phyloP scores from a whole-genome alignment of 2,329 filamentous ascomycete species.

The Apiospora aurea region DNA sequence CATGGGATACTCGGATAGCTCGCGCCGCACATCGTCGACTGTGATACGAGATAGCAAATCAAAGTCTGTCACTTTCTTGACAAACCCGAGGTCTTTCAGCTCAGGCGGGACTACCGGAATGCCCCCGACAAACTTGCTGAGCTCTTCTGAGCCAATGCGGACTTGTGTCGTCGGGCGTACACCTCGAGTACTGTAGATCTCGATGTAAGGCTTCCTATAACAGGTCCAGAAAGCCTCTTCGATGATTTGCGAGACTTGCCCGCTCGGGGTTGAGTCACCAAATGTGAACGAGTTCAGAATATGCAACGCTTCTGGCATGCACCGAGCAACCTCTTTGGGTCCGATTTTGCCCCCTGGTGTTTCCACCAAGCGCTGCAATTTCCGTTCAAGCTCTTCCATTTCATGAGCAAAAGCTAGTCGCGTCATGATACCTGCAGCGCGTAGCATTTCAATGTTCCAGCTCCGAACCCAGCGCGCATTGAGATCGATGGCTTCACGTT shows the following conservation, averaged over 20 bases:
- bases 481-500: slow-evolving; percentile 94
- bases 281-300: slow-evolving; percentile 89
- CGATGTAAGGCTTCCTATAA: slow-evolving; percentile 81
- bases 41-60: slow-evolving; percentile 89
- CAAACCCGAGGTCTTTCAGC: slow-evolving; percentile 76
- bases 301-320: slow-evolving; percentile 82
- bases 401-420: slow-evolving; percentile 88
- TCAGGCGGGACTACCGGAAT: slow-evolving; percentile 86
- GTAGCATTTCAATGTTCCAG: slow-evolving; percentile 94
- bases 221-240: slow-evolving; percentile 97
- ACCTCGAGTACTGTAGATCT: slow-evolving; percentile 87
- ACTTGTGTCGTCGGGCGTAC: slow-evolving; percentile 85
- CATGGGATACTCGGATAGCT: slow-evolving; percentile 83
- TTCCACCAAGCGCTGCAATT: slow-evolving; percentile 56
- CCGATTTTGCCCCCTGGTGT: slow-evolving; percentile 60
- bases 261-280: slow-evolving; percentile 86
- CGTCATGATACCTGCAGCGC: slow-evolving; percentile 88
- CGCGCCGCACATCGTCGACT: slow-evolving; percentile 82
- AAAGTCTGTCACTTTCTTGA: slow-evolving; percentile 81
- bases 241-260: slow-evolving; percentile 82
- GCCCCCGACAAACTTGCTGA: slow-evolving; percentile 79
- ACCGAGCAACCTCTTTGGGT: slow-evolving; percentile 68
- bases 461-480: slow-evolving; percentile 94
- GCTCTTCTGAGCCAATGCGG: slow-evolving; percentile 73
- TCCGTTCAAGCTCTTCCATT: slow-evolving; percentile 77